A percentile compares a stretch with the other conserved stretches of the same genome.
Evolutionary conservation across 345 rosid species (phyloP).

Genomic region (Eucalyptus sp.): DNA sequence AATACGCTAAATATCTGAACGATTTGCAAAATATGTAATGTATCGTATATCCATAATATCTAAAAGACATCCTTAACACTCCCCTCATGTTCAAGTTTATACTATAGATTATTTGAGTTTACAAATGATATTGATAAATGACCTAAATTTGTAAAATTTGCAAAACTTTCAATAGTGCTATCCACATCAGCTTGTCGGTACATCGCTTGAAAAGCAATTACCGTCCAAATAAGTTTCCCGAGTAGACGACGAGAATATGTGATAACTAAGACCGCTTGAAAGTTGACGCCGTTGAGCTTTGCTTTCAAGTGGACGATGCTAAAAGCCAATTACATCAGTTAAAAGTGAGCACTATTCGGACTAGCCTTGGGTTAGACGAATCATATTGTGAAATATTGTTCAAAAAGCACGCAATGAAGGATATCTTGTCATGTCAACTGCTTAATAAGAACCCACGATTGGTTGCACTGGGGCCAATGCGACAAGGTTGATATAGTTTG

Average conservation of each 20-base stretch:
- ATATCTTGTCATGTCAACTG: background rate
- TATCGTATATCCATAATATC: background rate
- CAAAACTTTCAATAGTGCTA: background rate
- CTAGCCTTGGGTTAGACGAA: background rate
- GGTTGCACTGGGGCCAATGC: background rate
- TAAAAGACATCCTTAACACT: background rate
- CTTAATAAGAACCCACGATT: background rate
- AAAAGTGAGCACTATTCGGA: background rate
- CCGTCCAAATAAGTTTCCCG: background rate
- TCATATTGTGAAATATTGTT: background rate
- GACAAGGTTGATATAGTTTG: background rate
- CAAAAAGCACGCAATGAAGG: background rate
- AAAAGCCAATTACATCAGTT: background rate
- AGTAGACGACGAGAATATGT: background rate
- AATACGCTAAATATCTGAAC: background rate
- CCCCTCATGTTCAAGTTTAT: background rate
- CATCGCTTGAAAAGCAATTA: background rate
- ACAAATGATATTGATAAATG: background rate
- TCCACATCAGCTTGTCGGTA: background rate
- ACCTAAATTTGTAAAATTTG: background rate
- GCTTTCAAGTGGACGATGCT: background rate
- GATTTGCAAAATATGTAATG: background rate
- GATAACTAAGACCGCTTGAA: background rate
- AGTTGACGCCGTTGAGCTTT: background rate
- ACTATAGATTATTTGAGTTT: background rate